Evolutionary conservation across 768 basidiomycete species (phyloP).

Genomic region (Lyophyllum shimeji): DNA sequence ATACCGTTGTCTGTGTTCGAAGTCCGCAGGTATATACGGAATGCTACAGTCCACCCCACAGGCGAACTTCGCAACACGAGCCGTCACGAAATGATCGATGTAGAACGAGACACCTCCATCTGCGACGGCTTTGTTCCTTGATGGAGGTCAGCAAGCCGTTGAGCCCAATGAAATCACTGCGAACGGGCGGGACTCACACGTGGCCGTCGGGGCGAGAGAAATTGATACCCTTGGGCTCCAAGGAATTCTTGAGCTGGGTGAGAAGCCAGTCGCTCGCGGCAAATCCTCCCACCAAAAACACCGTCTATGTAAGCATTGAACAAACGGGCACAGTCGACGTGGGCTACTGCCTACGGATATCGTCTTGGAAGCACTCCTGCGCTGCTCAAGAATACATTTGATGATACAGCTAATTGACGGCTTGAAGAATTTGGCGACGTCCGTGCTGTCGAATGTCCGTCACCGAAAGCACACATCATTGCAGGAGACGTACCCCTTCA

Average conservation of each 20-base stretch:
- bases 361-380: conserved; percentile 2
- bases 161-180: neutral
- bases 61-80: conserved; percentile 36
- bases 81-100: conserved; percentile 39
- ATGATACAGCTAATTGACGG: conserved; percentile 20
- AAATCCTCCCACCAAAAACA: conserved; percentile 55
- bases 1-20: conserved; percentile 9
- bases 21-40: conserved; percentile 3
- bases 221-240: conserved; percentile 31
- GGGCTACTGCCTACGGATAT: neutral
- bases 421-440: conserved; percentile 17
- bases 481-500: conserved; percentile 29
- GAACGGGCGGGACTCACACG: conserved; percentile 33
- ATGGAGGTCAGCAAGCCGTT: neutral
- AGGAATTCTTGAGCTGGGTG: conserved; percentile 33
- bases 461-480: neutral
- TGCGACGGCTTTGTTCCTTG: conserved; percentile 45
- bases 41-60: conserved; percentile 29
- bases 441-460: conserved; percentile 2
- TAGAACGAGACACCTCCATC: conserved; percentile 45
- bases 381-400: conserved; percentile 1
- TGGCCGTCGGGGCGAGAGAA: conserved; percentile 45
- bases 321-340: too few species aligned
- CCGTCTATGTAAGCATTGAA: conserved; percentile 21
- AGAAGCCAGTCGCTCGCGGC: conserved; percentile 51